A percentile compares a stretch with the other conserved stretches of the same genome.
Evolutionary conservation across 441 rosid genomes (phyloP).

Genomic region (Geranium incanum): DNA sequence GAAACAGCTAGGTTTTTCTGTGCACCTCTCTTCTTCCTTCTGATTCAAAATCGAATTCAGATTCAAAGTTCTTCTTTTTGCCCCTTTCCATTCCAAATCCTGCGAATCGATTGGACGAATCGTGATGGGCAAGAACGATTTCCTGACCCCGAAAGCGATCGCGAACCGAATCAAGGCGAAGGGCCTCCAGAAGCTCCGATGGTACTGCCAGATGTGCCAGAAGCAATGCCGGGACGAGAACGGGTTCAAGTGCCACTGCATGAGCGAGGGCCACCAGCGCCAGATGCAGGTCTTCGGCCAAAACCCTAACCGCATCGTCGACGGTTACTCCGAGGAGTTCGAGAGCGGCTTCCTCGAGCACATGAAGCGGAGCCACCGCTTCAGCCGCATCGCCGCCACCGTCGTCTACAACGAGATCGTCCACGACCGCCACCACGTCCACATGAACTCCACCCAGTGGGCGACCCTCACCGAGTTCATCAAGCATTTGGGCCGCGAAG

Average conservation of each 20-base stretch:
- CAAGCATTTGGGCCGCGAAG: conserved; percentile 64
- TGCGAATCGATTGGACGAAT: neutral
- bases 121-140: conserved; percentile 77
- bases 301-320: conserved; percentile 59
- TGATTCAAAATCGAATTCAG: neutral
- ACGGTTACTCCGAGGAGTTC: conserved; percentile 84
- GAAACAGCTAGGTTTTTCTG: no score
- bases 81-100: neutral
- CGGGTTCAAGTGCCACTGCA: conserved; percentile 94
- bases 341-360: conserved; percentile 62
- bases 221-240: conserved; percentile 96
- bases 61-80: neutral
- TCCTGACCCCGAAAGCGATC: conserved; percentile 75
- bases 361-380: conserved; percentile 76
- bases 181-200: conserved; percentile 90
- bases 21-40: neutral
- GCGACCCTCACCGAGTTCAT: conserved; percentile 82
- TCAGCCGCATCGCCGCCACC: conserved; percentile 81
- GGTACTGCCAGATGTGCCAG: conserved; percentile 99
- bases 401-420: conserved; percentile 90
- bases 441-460: conserved; percentile 90
- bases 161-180: conserved; percentile 86
- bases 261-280: conserved; percentile 92
- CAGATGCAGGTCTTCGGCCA: conserved; percentile 91
- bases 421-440: conserved; percentile 74